A percentile compares a stretch with the other conserved stretches of the same genome.
phyloP scores from a whole-genome alignment of 2,329 filamentous ascomycete genomes.

The Phialocephala sp. region DNA sequence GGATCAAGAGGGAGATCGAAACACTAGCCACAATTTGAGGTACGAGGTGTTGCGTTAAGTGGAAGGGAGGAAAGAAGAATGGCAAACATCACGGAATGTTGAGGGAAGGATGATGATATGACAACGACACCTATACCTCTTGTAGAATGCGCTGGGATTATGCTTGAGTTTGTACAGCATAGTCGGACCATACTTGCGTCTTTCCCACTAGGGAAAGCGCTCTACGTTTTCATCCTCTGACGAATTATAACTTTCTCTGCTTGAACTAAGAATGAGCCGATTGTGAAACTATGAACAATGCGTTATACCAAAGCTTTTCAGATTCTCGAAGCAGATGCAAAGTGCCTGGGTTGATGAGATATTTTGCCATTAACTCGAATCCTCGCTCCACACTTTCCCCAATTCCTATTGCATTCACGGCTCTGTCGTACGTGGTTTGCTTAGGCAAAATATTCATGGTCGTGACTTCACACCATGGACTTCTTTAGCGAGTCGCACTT shows the following conservation, averaged over 20 bases:
- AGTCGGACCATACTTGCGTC: background rate
- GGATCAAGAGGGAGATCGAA: conserved; percentile 13
- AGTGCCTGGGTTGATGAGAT: background rate
- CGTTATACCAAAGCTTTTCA: background rate
- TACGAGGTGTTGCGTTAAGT: background rate
- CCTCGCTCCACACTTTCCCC: background rate
- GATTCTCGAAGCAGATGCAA: background rate
- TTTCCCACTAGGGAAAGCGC: background rate
- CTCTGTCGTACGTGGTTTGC: background rate
- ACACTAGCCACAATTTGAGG: background rate
- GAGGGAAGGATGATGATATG: too few relatives aligned
- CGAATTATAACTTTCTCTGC: too few relatives aligned
- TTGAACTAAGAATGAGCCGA: background rate
- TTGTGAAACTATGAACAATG: background rate
- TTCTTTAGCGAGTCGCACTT: conserved; percentile 54
- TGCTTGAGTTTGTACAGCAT: background rate
- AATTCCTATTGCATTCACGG: background rate
- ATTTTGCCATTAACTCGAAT: background rate
- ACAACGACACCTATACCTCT: background rate
- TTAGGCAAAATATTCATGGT: conserved; percentile 19
- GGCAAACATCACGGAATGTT: too few relatives aligned
- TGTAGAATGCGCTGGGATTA: background rate
- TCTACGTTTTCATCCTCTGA: too few relatives aligned
- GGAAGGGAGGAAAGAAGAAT: background rate
- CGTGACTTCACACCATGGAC: conserved; percentile 37